Conservation (phyloP, 345 rosid genomes). For the Excoecaria cochinchinensis region DNA sequence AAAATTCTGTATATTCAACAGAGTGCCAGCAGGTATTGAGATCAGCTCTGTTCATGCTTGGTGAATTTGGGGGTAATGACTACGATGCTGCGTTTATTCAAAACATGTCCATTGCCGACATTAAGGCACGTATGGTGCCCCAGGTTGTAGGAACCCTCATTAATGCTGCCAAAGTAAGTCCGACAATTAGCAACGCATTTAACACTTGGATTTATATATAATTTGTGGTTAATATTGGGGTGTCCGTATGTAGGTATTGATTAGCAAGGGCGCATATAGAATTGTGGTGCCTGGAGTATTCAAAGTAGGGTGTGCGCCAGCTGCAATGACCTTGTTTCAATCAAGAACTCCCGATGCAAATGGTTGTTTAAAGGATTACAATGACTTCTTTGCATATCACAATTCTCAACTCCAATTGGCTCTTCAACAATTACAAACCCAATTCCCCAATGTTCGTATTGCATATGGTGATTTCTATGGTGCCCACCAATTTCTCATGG, state of each 20-base stretch:
- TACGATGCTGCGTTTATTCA: not conserved
- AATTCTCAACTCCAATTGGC: not conserved
- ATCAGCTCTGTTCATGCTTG: slow-evolving; percentile 20
- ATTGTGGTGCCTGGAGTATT: slow-evolving; percentile 21
- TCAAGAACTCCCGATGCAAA: slow-evolving; percentile 19
- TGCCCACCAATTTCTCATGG: too few species aligned
- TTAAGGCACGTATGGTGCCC: slow-evolving; percentile 7
- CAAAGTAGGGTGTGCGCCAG: slow-evolving; percentile 16
- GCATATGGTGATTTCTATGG: too few species aligned
- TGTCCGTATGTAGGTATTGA: slow-evolving; percentile 13
- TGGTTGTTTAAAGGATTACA: slow-evolving; percentile 14
- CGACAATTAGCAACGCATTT: too few species aligned
- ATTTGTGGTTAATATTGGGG: too few species aligned
- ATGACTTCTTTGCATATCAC: too few species aligned
- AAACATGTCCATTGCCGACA: slow-evolving; percentile 1
- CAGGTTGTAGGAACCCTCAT: slow-evolving; percentile 6
- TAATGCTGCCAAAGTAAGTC: slow-evolving; percentile 10
- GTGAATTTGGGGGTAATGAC: slow-evolving; percentile 24
- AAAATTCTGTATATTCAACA: not conserved
- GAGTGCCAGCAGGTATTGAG: not conserved
- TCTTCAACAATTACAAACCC: too few species aligned
- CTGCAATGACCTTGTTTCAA: not conserved
- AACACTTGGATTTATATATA: not conserved
- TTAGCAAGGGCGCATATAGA: not conserved
- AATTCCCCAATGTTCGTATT: too few species aligned